A percentile compares a stretch with the other conserved stretches of the same genome.
These are phyloP conservation scores for Phytophthora citricola DNA, from an alignment of 352 stramenopile genomes.

Conservation along the genomic window DNA sequence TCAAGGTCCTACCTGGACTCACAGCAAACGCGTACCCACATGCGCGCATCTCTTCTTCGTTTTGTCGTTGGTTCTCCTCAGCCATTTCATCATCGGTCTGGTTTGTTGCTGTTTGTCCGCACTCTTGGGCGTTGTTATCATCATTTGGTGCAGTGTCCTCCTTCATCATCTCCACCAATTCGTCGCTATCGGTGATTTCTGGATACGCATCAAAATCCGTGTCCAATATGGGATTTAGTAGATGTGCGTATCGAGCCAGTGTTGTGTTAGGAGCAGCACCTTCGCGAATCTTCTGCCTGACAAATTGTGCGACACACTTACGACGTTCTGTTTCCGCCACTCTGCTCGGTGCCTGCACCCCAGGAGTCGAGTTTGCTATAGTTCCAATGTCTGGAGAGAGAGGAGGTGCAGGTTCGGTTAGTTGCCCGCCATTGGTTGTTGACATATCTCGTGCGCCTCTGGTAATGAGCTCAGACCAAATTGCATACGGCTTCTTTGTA, in stretches of 20 bases:
- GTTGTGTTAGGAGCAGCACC: slow-evolving; percentile 76
- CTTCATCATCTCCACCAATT: background rate
- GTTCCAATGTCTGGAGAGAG: slow-evolving; percentile 30
- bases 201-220: slow-evolving; percentile 72
- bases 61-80: slow-evolving; percentile 25
- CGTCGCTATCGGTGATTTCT: slow-evolving; percentile 23
- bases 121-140: background rate
- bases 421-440: no score
- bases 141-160: slow-evolving; percentile 8
- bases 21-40: slow-evolving; percentile 32
- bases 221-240: slow-evolving; percentile 75
- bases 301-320: slow-evolving; percentile 63
- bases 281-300: slow-evolving; percentile 67
- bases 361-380: slow-evolving; percentile 11
- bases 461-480: slow-evolving; percentile 83
- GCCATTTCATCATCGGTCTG: slow-evolving; percentile 34
- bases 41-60: slow-evolving; percentile 29
- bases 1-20: slow-evolving; percentile 30
- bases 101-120: slow-evolving; percentile 15
- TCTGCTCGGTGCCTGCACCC: slow-evolving; percentile 21
- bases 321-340: slow-evolving; percentile 45
- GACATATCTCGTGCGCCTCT: slow-evolving; percentile 45
- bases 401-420: slow-evolving; percentile 23
- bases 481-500: slow-evolving; percentile 78
- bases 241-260: slow-evolving; percentile 56